Conservation (phyloP, 371 early-diverging fungal species). For the Smittium culicis region DNA sequence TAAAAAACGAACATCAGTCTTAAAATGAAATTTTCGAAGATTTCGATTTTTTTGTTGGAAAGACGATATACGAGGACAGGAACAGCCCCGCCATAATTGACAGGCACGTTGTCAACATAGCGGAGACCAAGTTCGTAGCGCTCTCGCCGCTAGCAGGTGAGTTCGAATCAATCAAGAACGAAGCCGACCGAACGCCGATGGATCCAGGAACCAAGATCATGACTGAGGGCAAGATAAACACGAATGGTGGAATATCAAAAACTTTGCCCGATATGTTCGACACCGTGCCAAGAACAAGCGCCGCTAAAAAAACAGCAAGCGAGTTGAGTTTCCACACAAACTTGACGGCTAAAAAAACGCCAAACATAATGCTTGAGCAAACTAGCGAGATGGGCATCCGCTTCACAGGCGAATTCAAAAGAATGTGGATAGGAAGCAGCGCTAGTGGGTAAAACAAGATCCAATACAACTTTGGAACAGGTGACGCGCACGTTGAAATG, state of each 20-base stretch:
- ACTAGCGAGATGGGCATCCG: slow-evolving; percentile 22
- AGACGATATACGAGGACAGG: slow-evolving; percentile 38
- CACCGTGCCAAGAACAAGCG: slow-evolving; percentile 28
- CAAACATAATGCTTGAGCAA: slow-evolving; percentile 24
- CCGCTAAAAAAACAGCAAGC: slow-evolving; percentile 24
- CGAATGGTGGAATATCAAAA: slow-evolving; percentile 32
- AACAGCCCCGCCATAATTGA: slow-evolving; percentile 41
- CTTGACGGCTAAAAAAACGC: slow-evolving; percentile 20
- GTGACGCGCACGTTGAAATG: slow-evolving; percentile 15
- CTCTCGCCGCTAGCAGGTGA: slow-evolving; percentile 23
- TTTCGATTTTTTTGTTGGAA: slow-evolving; percentile 21
- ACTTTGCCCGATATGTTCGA: slow-evolving; percentile 28
- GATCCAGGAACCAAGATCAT: slow-evolving; percentile 44
- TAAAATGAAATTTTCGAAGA: neutral
- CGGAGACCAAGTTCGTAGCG: slow-evolving; percentile 26
- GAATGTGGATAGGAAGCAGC: slow-evolving; percentile 19
- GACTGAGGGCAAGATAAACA: slow-evolving; percentile 39
- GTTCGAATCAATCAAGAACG: slow-evolving; percentile 11
- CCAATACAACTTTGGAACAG: slow-evolving; percentile 21
- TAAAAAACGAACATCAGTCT: too few species aligned
- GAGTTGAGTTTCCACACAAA: slow-evolving; percentile 16
- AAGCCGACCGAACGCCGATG: slow-evolving; percentile 37
- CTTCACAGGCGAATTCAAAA: slow-evolving; percentile 29
- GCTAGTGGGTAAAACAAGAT: slow-evolving; percentile 25
- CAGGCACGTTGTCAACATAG: slow-evolving; percentile 40